A percentile compares a stretch with the other conserved stretches of the same genome.
These are phyloP conservation scores for Kockiozyma suomiensis DNA, from an alignment of 805 yeast genomes.

Conservation along the genomic window DNA sequence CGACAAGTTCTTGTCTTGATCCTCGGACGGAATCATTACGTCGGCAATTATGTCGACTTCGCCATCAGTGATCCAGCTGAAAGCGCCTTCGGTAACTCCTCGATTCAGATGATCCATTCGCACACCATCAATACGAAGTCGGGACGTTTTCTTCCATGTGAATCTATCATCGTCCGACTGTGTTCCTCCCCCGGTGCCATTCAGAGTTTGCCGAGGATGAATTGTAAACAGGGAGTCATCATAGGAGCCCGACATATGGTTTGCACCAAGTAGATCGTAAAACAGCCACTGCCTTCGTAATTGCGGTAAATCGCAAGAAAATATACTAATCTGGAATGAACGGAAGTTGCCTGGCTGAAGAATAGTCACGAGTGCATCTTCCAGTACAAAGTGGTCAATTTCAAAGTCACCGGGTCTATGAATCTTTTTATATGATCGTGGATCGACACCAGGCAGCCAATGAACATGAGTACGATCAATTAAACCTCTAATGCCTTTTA, in stretches of 20 bases:
- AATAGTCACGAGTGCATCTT: slow-evolving; percentile 80
- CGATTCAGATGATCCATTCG: slow-evolving; percentile 86
- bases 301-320: slow-evolving; percentile 75
- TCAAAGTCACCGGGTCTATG: slow-evolving; percentile 91
- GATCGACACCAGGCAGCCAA: slow-evolving; percentile 82
- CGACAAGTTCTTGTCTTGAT: slow-evolving; percentile 51
- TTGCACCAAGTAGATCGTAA: slow-evolving; percentile 82
- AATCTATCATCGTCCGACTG: slow-evolving; percentile 35
- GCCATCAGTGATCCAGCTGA: slow-evolving; percentile 95
- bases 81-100: slow-evolving; percentile 83
- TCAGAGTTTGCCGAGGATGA: slow-evolving; percentile 69
- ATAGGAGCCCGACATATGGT: slow-evolving; percentile 83
- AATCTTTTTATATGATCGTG: slow-evolving; percentile 73
- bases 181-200: slow-evolving; percentile 46
- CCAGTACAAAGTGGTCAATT: slow-evolving; percentile 76
- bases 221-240: slow-evolving; percentile 92
- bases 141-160: slow-evolving; percentile 65
- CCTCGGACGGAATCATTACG: slow-evolving; percentile 73
- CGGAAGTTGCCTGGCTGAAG: slow-evolving; percentile 79
- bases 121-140: slow-evolving; percentile 82
- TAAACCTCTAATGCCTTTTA: slow-evolving; percentile 87
- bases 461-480: slow-evolving; percentile 86
- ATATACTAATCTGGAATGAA: slow-evolving; percentile 85
- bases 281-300: slow-evolving; percentile 92
- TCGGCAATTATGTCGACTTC: slow-evolving; percentile 93